A percentile compares a stretch with the other conserved stretches of the same genome.
phyloP scores from a whole-genome alignment of 2,329 filamentous ascomycete species.

The Ophioceras dolichostomum region DNA sequence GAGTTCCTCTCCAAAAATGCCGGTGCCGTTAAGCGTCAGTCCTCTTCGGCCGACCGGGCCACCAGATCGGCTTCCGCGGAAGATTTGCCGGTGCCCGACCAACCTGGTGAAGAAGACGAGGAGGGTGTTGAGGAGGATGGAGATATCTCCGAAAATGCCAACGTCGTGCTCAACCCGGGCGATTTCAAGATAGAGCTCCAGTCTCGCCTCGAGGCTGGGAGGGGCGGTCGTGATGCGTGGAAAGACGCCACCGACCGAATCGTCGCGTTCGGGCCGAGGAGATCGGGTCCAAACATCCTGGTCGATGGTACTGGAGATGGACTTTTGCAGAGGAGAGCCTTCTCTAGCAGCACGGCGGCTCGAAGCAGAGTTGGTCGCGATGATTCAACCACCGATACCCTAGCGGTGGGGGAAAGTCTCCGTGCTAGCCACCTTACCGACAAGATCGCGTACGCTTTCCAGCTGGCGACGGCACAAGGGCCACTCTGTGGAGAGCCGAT shows the following conservation, averaged over 20 bases:
- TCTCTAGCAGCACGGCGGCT: conserved; percentile 18
- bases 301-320: conserved; percentile 68
- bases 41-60: conserved; percentile 26
- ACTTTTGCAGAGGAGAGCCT: conserved; percentile 64
- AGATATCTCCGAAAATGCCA: conserved; percentile 27
- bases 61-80: no score
- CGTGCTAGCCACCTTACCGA: conserved; percentile 64
- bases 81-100: background rate
- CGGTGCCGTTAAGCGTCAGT: conserved; percentile 57
- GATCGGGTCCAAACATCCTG: conserved; percentile 79
- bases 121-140: conserved; percentile 22
- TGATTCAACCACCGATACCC: conserved; percentile 14
- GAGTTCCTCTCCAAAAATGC: conserved; percentile 76
- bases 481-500: conserved; percentile 88
- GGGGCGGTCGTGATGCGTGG: conserved; percentile 69
- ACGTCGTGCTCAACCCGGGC: conserved; percentile 45
- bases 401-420: conserved; percentile 35
- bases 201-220: conserved; percentile 55
- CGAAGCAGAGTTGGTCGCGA: conserved; percentile 12
- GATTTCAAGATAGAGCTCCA: conserved; percentile 70
- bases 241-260: conserved; percentile 66
- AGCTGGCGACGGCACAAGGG: conserved; percentile 78
- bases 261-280: conserved; percentile 76
- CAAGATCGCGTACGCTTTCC: conserved; percentile 89
- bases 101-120: conserved; percentile 4